A percentile compares a stretch with the other conserved stretches of the same genome.
Evolutionary conservation across 768 basidiomycete genomes (phyloP).

Genomic region (Chlorophyllum brunneum): DNA sequence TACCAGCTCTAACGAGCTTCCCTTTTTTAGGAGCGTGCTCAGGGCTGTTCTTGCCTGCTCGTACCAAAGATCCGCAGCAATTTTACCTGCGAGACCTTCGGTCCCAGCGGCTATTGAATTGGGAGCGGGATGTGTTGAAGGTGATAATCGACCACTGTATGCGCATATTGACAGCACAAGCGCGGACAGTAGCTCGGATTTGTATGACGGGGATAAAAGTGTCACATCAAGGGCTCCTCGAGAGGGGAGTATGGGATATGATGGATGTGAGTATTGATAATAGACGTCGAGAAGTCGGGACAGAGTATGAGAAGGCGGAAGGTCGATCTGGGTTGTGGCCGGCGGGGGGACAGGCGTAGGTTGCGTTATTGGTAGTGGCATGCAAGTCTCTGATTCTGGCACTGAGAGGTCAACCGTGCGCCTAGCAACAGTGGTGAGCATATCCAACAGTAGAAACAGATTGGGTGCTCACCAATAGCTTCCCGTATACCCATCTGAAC

Average conservation of each 20-base stretch:
- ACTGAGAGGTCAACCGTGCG: conserved; percentile 14
- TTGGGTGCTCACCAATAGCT: conserved; percentile 14
- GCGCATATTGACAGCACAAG: conserved; percentile 25
- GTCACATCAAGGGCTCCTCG: conserved; percentile 13
- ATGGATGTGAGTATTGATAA: conserved; percentile 21
- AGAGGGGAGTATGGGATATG: conserved; percentile 22
- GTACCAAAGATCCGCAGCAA: conserved; percentile 27
- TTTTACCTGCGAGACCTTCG: conserved; percentile 17
- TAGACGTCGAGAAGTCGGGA: conserved; percentile 23
- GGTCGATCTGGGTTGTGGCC: conserved; percentile 15
- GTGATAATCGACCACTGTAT: conserved; percentile 23
- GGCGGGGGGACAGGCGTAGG: conserved; percentile 4
- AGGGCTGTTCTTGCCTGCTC: conserved; percentile 18
- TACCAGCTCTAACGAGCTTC: conserved; percentile 18
- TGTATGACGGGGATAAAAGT: conserved; percentile 12
- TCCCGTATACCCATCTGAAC: conserved; percentile 10
- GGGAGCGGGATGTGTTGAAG: conserved; percentile 6
- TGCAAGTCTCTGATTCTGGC: conserved; percentile 11
- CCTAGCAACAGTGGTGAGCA: conserved; percentile 5
- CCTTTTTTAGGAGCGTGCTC: conserved; percentile 10
- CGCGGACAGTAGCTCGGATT: conserved; percentile 14
- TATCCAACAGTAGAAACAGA: neutral
- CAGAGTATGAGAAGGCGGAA: conserved; percentile 23
- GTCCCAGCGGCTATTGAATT: conserved; percentile 4
- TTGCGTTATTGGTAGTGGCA: conserved; percentile 8